Evolutionary conservation across 2,329 filamentous ascomycete species (phyloP).

Genomic region (Zymoseptoria passerinii): DNA sequence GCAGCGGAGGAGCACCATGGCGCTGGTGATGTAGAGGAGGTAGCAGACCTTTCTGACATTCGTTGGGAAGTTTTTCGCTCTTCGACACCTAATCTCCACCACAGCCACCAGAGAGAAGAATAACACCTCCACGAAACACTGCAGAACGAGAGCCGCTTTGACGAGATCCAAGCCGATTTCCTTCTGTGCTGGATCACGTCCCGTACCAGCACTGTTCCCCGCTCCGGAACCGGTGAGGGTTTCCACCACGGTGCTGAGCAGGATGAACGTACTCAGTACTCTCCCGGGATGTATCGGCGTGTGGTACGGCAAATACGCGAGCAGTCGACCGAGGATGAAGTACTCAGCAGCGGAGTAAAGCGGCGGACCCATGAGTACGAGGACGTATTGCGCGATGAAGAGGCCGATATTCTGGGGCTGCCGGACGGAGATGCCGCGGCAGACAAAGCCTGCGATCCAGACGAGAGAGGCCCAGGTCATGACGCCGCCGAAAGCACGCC

Average conservation of each 20-base stretch:
- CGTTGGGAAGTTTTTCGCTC: constrained; percentile 34
- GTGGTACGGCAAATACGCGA: constrained; percentile 54
- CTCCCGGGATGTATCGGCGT: constrained; percentile 51
- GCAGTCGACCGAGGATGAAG: constrained; percentile 50
- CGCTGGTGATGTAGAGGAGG: constrained; percentile 42
- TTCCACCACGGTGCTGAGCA: constrained; percentile 45
- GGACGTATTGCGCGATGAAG: constrained; percentile 34
- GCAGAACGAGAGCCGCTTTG: constrained; percentile 43
- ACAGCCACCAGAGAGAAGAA: constrained; percentile 41
- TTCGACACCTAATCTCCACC: constrained; percentile 35
- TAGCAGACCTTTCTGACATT: constrained; percentile 39
- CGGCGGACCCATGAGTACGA: constrained; percentile 44
- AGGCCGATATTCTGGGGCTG: constrained; percentile 39
- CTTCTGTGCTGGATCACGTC: constrained; percentile 29
- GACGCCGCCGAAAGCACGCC: constrained; percentile 20
- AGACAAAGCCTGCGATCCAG: constrained; percentile 45
- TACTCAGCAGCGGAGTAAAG: constrained; percentile 54
- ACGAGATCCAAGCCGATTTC: constrained; percentile 39
- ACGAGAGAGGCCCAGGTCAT: constrained; percentile 22
- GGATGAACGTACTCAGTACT: constrained; percentile 51
- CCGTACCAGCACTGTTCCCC: constrained; percentile 37
- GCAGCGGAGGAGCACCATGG: constrained; percentile 41
- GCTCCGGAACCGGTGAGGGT: constrained; percentile 46
- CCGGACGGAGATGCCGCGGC: constrained; percentile 47
- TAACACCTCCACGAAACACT: constrained; percentile 42